Evolutionary conservation across 208 protist species (phyloP).

Genomic region (Acanthamoeba triangularis): DNA sequence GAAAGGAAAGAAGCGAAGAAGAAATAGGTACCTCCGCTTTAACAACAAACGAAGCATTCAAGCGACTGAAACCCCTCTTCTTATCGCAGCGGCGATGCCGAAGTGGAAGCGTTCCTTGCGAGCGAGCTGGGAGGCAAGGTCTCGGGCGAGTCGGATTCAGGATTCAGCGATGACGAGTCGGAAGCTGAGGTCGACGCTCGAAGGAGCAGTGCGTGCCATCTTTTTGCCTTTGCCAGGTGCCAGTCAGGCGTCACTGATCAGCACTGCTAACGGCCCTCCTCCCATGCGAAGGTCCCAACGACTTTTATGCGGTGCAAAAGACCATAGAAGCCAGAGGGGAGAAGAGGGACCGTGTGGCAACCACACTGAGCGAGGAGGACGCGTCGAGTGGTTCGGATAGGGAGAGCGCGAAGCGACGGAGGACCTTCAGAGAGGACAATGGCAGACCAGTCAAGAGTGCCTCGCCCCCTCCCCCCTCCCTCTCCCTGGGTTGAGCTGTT

Average conservation of each 20-base stretch:
- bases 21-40: not conserved
- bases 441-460: not conserved
- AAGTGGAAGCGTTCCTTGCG: conserved; percentile 53
- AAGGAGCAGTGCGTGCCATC: not conserved
- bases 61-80: not conserved
- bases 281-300: not conserved
- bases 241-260: not conserved
- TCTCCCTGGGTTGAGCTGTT: too few relatives aligned
- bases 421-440: not conserved
- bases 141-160: conserved; percentile 15
- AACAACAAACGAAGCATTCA: not conserved
- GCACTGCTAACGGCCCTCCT: not conserved
- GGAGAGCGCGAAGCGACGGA: not conserved
- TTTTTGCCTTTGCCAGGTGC: not conserved
- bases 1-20: conserved; percentile 26
- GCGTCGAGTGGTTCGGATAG: conserved; percentile 19
- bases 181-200: not conserved
- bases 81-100: conserved; percentile 13
- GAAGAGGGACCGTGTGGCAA: not conserved
- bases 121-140: conserved; percentile 35
- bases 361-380: conserved; percentile 50
- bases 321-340: not conserved
- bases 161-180: not conserved
- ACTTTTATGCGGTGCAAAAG: conserved; percentile 39
- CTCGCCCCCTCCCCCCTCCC: too few relatives aligned